Percentiles rank a stretch among this genome's conserved stretches.
Evolutionary conservation across 495 filamentous ascomycete genomes (phyloP).

Genomic region (Bathelium albidoporum): DNA sequence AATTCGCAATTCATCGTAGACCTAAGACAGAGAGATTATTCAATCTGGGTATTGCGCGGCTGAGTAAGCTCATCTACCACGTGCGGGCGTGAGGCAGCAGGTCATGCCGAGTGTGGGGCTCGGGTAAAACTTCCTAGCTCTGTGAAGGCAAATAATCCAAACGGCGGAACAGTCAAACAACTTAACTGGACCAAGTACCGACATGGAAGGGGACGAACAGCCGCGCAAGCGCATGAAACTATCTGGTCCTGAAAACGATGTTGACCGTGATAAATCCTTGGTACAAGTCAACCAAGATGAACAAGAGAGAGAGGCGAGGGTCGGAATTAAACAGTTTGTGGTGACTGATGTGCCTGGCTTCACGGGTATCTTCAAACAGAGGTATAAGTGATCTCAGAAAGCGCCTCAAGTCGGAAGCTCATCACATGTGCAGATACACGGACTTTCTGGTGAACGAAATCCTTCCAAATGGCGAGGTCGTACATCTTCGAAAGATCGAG

Average conservation of each 20-base stretch:
- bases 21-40: no score
- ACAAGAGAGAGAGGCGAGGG: conserved; percentile 20
- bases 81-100: background rate
- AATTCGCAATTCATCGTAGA: no score
- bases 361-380: conserved; percentile 27
- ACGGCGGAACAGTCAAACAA: background rate
- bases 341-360: conserved; percentile 23
- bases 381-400: conserved; percentile 3
- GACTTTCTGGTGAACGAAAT: conserved; percentile 97
- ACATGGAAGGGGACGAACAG: background rate
- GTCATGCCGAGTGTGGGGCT: background rate
- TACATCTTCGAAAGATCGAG: conserved; percentile 49
- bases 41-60: no score
- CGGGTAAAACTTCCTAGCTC: background rate
- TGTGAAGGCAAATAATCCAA: background rate
- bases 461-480: conserved; percentile 59
- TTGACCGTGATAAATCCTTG: background rate
- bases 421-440: conserved; percentile 53
- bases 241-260: background rate
- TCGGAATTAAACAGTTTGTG: conserved; percentile 28
- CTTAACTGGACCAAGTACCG: background rate
- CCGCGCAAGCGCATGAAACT: background rate
- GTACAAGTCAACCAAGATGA: background rate
- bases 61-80: no score
- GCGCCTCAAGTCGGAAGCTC: background rate